Conservation (phyloP, 441 rosid species). For the Eutrema salsugineum region DNA sequence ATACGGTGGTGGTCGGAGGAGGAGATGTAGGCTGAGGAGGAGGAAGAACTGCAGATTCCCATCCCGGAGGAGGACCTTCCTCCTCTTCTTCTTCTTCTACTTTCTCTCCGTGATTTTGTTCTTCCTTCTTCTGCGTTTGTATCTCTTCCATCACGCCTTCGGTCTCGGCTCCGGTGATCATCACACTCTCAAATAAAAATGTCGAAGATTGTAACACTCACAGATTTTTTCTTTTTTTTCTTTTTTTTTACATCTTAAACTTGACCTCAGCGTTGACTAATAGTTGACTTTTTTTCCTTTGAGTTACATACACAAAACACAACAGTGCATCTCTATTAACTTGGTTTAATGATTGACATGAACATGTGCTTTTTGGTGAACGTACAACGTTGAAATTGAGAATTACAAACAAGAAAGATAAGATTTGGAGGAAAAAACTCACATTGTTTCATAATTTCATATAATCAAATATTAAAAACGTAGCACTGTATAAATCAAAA, state of each 20-base stretch:
- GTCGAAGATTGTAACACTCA: too few relatives aligned
- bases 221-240: not conserved
- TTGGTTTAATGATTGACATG: not conserved
- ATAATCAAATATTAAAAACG: too few relatives aligned
- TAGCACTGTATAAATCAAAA: too few relatives aligned
- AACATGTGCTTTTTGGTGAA: too few relatives aligned
- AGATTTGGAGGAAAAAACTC: too few relatives aligned
- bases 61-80: slow-evolving; percentile 68
- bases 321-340: not conserved
- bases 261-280: not conserved
- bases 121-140: not conserved
- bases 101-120: not conserved
- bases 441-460: too few relatives aligned
- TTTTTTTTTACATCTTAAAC: too few relatives aligned
- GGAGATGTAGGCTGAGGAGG: not conserved
- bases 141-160: slow-evolving; percentile 16
- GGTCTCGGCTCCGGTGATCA: slow-evolving; percentile 5
- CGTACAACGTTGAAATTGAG: too few relatives aligned
- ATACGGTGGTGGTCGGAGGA: slow-evolving; percentile 13
- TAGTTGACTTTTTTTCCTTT: not conserved
- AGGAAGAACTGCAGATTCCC: slow-evolving; percentile 42
- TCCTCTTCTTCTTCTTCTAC: slow-evolving; percentile 35
- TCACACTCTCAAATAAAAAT: not conserved
- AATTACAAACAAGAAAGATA: too few relatives aligned
- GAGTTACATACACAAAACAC: not conserved